Percentiles rank a stretch among this genome's conserved stretches.
phyloP scores from a whole-genome alignment of 441 rosid genomes.

The Croton laevigatus region DNA sequence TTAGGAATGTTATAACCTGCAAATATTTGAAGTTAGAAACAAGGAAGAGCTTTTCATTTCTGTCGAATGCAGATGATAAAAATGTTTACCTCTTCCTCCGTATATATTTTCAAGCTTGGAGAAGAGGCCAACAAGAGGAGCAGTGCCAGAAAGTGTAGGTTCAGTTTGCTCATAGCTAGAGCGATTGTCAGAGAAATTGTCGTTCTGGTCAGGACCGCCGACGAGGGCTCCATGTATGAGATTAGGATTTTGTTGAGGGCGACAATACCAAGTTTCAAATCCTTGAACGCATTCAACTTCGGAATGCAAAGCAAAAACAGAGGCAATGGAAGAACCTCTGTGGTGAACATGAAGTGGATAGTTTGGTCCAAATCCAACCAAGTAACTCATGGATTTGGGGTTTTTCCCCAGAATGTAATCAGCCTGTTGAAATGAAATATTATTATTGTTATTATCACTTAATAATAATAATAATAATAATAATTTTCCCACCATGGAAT shows the following conservation, averaged over 20 bases:
- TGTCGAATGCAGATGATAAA: not conserved
- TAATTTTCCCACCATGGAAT: too few species aligned
- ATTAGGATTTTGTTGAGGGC: slow-evolving; percentile 64
- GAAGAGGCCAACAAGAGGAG: slow-evolving; percentile 83
- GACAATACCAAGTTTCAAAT: slow-evolving; percentile 68
- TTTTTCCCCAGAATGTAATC: slow-evolving; percentile 87
- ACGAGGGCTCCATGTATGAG: slow-evolving; percentile 69
- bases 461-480: too few species aligned
- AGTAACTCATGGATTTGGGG: slow-evolving; percentile 65
- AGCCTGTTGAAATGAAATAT: slow-evolving; percentile 37
- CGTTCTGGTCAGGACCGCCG: slow-evolving; percentile 85
- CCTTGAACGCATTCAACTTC: slow-evolving; percentile 66
- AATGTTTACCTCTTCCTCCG: slow-evolving; percentile 29
- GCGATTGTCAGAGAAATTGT: slow-evolving; percentile 59
- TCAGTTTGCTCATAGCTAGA: slow-evolving; percentile 73
- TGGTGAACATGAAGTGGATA: slow-evolving; percentile 78
- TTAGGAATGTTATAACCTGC: slow-evolving; percentile 25
- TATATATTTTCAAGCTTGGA: slow-evolving; percentile 51
- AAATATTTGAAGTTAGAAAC: not conserved
- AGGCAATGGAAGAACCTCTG: slow-evolving; percentile 77
- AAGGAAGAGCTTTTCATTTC: too few species aligned
- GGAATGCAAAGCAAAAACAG: slow-evolving; percentile 41
- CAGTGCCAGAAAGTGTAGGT: slow-evolving; percentile 62
- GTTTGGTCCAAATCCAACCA: slow-evolving; percentile 67
- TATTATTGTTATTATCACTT: too few species aligned